phyloP scores from a whole-genome alignment of 208 protist genomes.

The Leishmania amazonensis region DNA sequence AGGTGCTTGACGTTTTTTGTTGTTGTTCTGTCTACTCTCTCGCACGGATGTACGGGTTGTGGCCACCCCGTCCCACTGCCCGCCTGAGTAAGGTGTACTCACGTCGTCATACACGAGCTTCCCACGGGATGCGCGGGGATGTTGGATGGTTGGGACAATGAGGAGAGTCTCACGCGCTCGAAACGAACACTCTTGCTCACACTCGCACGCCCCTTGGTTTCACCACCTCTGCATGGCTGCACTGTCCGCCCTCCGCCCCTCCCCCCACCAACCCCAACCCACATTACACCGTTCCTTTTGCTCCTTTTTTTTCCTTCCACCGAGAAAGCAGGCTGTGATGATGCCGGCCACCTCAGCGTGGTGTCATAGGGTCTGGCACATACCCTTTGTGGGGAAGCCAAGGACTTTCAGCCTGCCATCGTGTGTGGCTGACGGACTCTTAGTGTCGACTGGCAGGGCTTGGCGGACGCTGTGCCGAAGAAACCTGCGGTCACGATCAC shows the following conservation, averaged over 20 bases:
- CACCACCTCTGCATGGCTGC: background rate
- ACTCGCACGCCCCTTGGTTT: background rate
- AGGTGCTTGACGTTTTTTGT: background rate
- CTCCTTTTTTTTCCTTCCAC: background rate
- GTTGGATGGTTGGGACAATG: background rate
- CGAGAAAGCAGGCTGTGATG: background rate
- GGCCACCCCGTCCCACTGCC: background rate
- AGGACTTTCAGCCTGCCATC: background rate
- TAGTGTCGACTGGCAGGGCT: background rate
- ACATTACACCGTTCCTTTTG: background rate
- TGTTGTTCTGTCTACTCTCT: background rate
- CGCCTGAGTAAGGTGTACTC: background rate
- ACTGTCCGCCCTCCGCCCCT: background rate
- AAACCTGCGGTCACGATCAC: background rate
- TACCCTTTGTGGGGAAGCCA: background rate
- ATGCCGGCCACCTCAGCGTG: background rate
- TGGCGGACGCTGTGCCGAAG: background rate
- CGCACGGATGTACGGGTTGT: background rate
- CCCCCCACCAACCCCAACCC: no score
- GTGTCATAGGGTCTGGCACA: background rate
- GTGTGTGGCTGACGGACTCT: background rate
- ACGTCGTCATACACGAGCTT: background rate
- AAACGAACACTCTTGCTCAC: background rate
- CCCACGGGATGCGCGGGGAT: background rate
- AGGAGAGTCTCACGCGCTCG: background rate